Conservation (phyloP, 345 rosid genomes). For the Euclidium syriacum region DNA sequence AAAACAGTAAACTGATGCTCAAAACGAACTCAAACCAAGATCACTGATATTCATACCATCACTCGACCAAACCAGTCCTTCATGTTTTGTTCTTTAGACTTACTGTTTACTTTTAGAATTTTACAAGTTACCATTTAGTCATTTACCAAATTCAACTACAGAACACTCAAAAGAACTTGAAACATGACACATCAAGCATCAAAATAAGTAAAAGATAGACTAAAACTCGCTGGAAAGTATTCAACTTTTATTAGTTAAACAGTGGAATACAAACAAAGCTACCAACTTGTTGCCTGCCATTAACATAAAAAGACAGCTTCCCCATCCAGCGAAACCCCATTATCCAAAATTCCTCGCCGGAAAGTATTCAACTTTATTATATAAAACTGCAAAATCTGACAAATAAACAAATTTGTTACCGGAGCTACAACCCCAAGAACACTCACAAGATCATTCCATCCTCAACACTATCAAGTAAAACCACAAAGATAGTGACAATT, state of each 20-base stretch:
- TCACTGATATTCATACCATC: background rate
- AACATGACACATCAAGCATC: background rate
- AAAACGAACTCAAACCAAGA: background rate
- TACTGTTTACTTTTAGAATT: background rate
- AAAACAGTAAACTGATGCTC: background rate
- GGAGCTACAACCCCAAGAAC: background rate
- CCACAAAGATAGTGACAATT: background rate
- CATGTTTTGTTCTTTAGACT: background rate
- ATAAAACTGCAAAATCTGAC: background rate
- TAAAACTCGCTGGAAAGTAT: conserved; percentile 8
- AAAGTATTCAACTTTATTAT: background rate
- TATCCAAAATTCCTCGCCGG: background rate
- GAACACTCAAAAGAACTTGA: background rate
- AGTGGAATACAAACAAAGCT: conserved; percentile 16
- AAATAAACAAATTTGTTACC: background rate
- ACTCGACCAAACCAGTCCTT: background rate
- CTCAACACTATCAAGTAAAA: background rate
- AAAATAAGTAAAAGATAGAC: background rate
- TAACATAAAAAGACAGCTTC: conserved; percentile 1
- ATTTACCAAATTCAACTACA: no score
- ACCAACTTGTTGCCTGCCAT: conserved; percentile 12
- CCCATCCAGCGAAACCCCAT: no score
- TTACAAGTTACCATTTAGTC: no score
- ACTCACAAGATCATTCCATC: background rate
- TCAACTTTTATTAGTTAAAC: conserved; percentile 3